Evolutionary conservation across 2,329 filamentous ascomycete species (phyloP), one percentile per base, ranked within the genome.

Genomic region (Shiraia bambusicola): DNA sequence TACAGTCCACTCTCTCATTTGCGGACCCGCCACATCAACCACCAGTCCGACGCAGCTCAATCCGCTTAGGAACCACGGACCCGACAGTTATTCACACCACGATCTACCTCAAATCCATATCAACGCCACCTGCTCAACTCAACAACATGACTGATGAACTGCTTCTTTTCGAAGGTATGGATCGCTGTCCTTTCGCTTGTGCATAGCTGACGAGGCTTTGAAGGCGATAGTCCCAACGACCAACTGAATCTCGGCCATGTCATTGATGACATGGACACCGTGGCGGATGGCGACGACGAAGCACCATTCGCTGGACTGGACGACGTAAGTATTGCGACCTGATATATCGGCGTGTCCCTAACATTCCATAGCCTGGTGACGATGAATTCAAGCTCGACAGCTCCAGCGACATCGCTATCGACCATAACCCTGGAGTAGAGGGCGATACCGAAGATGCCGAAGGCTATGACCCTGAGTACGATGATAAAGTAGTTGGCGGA

Each of bases 361-460:
- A 56, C 34, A 26, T 14, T 2, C 2, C 10, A 6, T 17, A 57
- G 50, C 34, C 37, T 5, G 37, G 54, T 0, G 45, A 53, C 6
- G 50, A 54, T 8, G 49, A 49, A 16, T 50, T 53, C 46, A 43
- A 41, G 32, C 54, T 61, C 13, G 49, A 59, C 25, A 47, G 41
- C 33, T 54, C 37, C 30, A 41, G 44, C 1, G 47, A 53, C 33
- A 33, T 50, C n/a, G 34, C 36, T 6, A 28, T 39, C 3, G 34
- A 32, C 14, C 30, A 43, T 25, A 33, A 44, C 26, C 31, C 35
- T 16, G 34, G 38, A 25, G 31, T 42, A 15, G 38, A 46, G 3
- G 29, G 41, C 2, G 37, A 50, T 2, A 24, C 31, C 2, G 45
- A 49, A n/a, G 42, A 37, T 4, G 37, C 35, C 19, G 39, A 56